Conservation (phyloP, 257 asterid species). For the Ocimum tenuiflorum region DNA sequence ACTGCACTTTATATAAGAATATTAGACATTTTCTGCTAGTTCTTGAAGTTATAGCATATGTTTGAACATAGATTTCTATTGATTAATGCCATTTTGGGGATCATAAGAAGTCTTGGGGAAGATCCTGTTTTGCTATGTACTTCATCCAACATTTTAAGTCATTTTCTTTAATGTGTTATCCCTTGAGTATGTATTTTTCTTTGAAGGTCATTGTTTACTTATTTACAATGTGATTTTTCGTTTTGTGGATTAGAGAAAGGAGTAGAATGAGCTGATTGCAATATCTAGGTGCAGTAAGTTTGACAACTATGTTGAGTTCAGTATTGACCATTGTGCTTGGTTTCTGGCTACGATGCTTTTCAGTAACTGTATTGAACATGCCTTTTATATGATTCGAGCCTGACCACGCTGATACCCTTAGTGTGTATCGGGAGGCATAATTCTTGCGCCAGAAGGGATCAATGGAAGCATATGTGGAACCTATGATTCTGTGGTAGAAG, state of each 20-base stretch:
- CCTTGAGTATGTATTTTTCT: neutral
- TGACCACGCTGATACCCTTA: conserved; percentile 73
- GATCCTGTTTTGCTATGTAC: too few species aligned
- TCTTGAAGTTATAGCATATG: neutral
- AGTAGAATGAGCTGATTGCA: neutral
- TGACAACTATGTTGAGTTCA: neutral
- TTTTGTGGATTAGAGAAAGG: neutral
- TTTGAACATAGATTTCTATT: neutral
- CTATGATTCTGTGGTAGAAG: conserved; percentile 60
- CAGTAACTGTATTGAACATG: neutral
- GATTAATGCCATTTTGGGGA: neutral
- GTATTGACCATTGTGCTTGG: neutral
- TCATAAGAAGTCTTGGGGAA: too few species aligned
- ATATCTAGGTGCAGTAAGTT: neutral
- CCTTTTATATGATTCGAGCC: conserved; percentile 23
- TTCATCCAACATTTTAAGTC: neutral
- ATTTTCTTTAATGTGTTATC: too few species aligned
- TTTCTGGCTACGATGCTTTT: neutral
- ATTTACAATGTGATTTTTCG: neutral
- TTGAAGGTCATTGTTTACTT: neutral
- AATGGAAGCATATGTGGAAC: conserved; percentile 92
- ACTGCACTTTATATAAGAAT: neutral
- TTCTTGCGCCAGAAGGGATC: conserved; percentile 97
- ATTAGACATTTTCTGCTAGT: neutral
- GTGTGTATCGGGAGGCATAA: conserved; percentile 98